phyloP scores from a whole-genome alignment of 495 filamentous ascomycete genomes.

The Penicillium bovifimosum region DNA sequence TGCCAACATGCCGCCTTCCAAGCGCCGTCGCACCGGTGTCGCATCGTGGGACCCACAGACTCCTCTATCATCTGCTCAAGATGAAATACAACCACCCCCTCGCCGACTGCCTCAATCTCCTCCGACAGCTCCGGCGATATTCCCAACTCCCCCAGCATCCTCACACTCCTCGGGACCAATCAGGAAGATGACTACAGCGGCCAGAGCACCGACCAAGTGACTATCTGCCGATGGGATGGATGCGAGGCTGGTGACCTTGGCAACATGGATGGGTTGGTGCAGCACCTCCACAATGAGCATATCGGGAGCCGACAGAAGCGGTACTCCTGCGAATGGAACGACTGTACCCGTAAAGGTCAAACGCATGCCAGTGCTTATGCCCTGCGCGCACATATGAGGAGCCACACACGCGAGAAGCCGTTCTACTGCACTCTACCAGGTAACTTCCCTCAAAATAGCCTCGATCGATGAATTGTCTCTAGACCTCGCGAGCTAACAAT shows the following conservation, averaged over 20 bases:
- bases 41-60: conserved; percentile 48
- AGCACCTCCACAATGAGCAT: conserved; percentile 90
- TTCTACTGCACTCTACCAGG: conserved; percentile 94
- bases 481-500: neutral
- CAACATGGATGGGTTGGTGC: conserved; percentile 91
- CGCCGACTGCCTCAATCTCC: conserved; percentile 59
- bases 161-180: conserved; percentile 47
- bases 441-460: conserved; percentile 32
- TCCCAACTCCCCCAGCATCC: conserved; percentile 41
- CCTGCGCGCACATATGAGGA: conserved; percentile 92
- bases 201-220: conserved; percentile 74
- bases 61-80: conserved; percentile 40
- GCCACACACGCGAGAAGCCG: conserved; percentile 95
- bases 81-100: conserved; percentile 39
- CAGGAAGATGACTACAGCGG: conserved; percentile 75
- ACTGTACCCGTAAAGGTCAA: conserved; percentile 79
- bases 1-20: conserved; percentile 46
- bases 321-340: conserved; percentile 93
- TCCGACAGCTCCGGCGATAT: conserved; percentile 84
- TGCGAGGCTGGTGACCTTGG: conserved; percentile 73
- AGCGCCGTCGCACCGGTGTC: conserved; percentile 47
- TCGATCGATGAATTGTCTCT: neutral
- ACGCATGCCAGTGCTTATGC: conserved; percentile 94
- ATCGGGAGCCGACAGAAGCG: conserved; percentile 77
- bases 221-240: conserved; percentile 81